Evolutionary conservation across 2,329 filamentous ascomycete genomes (phyloP).

Genomic region (Pseudogymnoascus sp.): DNA sequence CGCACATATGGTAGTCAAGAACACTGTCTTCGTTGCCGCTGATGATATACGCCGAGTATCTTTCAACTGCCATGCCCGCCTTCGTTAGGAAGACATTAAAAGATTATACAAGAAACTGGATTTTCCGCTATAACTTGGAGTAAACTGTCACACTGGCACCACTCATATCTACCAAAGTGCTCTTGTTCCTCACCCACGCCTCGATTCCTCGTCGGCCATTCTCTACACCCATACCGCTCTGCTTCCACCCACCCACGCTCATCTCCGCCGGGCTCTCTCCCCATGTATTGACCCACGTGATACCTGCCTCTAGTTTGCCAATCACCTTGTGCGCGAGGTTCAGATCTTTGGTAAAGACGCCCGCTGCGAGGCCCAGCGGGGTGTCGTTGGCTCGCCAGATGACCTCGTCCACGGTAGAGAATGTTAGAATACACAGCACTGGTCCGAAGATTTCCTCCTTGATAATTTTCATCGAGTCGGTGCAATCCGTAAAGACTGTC

Average conservation of each 20-base stretch:
- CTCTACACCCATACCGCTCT: constrained; percentile 80
- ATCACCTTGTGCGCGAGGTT: constrained; percentile 67
- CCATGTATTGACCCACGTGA: constrained; percentile 92
- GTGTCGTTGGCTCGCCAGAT: constrained; percentile 70
- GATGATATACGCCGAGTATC: background rate
- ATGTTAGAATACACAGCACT: constrained; percentile 74
- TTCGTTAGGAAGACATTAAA: background rate
- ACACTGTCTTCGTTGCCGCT: background rate
- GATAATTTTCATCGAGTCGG: constrained; percentile 71
- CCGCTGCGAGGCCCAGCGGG: constrained; percentile 70
- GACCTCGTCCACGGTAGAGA: constrained; percentile 62
- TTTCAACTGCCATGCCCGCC: background rate
- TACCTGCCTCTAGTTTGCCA: constrained; percentile 67
- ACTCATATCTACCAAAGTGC: constrained; percentile 72
- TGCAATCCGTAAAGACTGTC: constrained; percentile 81
- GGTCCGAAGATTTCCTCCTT: constrained; percentile 84
- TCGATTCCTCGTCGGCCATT: constrained; percentile 74
- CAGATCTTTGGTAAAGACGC: constrained; percentile 72
- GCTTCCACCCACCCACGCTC: constrained; percentile 88
- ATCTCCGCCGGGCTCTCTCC: constrained; percentile 89
- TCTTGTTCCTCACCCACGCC: constrained; percentile 81
- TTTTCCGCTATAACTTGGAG: constrained; percentile 42
- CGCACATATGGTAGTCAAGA: background rate
- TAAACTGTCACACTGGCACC: constrained; percentile 66
- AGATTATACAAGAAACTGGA: background rate